Evolutionary conservation across 805 yeast species (phyloP).

Genomic region (Kuraishia hungarica): DNA sequence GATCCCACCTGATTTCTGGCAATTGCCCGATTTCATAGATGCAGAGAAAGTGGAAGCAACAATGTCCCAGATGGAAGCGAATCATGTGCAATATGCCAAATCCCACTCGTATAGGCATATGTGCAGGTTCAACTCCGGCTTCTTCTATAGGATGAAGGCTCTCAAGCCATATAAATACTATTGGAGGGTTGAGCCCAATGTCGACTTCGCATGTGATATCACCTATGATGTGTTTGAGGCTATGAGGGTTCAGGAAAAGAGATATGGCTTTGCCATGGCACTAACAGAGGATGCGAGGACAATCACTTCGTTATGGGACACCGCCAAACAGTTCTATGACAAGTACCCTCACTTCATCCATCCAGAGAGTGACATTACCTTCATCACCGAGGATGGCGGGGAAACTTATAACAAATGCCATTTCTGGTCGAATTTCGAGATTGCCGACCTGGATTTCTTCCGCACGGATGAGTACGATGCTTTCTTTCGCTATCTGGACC

Average conservation of each 20-base stretch:
- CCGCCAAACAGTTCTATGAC: slow-evolving; percentile 32
- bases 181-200: slow-evolving; percentile 53
- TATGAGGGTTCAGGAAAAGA: slow-evolving; percentile 37
- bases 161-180: slow-evolving; percentile 40
- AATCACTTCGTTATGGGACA: slow-evolving; percentile 40
- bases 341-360: slow-evolving; percentile 28
- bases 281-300: slow-evolving; percentile 39
- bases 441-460: slow-evolving; percentile 52
- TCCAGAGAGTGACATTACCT: slow-evolving; percentile 28
- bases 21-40: slow-evolving; percentile 35
- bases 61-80: slow-evolving; percentile 17
- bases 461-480: slow-evolving; percentile 41
- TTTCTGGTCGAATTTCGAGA: slow-evolving; percentile 63
- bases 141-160: slow-evolving; percentile 41
- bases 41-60: slow-evolving; percentile 19
- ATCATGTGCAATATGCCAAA: slow-evolving; percentile 46
- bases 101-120: slow-evolving; percentile 61
- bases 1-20: slow-evolving; percentile 40
- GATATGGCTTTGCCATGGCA: slow-evolving; percentile 42
- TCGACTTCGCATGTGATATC: slow-evolving; percentile 40
- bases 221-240: slow-evolving; percentile 40
- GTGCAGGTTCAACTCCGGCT: slow-evolving; percentile 44
- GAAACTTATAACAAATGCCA: slow-evolving; percentile 45
- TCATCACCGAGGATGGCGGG: slow-evolving; percentile 34
- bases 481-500: slow-evolving; percentile 49